Percentiles rank a stretch among this genome's conserved stretches.
Conservation (phyloP, 345 rosid genomes). For the Eucalyptus tenuipes region DNA sequence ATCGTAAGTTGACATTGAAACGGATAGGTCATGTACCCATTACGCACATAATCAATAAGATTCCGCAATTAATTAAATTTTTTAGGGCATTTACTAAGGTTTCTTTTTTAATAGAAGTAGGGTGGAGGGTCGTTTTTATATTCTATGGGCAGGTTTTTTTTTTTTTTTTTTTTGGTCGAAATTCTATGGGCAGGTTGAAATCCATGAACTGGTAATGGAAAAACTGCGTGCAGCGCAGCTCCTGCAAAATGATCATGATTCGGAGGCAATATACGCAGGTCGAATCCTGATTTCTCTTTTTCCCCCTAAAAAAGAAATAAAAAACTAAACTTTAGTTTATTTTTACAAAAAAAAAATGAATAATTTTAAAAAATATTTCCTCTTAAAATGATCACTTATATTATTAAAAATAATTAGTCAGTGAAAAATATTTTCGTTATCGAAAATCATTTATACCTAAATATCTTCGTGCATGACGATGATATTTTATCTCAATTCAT, state of each 20-base stretch:
- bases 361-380: not conserved
- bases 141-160: not conserved
- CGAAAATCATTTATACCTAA: not conserved
- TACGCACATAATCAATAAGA: not conserved
- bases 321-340: rapidly evolving
- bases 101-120: not conserved
- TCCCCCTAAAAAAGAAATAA: not conserved
- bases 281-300: not conserved
- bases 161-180: no score
- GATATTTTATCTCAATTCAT: not conserved
- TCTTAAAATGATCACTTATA: not conserved
- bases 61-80: not conserved
- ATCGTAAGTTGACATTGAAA: not conserved
- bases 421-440: not conserved
- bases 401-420: not conserved
- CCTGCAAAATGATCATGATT: not conserved
- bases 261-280: not conserved
- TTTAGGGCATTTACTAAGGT: not conserved
- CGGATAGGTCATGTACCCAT: not conserved
- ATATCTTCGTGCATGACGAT: not conserved
- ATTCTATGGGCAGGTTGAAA: not conserved
- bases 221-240: not conserved
- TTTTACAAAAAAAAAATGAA: not conserved
- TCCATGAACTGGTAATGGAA: not conserved
- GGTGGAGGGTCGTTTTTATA: not conserved